Evolutionary conservation across 148 eudicot genomes (phyloP).

Genomic region (Chenopodium suecicum): DNA sequence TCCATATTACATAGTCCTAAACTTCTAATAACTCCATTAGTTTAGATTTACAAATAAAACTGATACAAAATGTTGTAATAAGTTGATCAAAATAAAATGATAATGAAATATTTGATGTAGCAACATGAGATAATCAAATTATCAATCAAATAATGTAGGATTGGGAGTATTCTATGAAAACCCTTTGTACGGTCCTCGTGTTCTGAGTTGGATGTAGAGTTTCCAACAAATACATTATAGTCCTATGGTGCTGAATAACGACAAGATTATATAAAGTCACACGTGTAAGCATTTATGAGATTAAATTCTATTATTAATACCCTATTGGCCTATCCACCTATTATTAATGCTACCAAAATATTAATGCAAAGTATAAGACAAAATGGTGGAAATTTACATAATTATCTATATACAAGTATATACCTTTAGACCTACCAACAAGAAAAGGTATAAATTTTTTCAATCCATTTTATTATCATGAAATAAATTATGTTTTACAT

Average conservation of each 20-base stretch:
- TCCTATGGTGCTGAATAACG: constrained; percentile 15
- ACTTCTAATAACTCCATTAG: too few relatives aligned
- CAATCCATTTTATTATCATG: too few relatives aligned
- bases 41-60: too few relatives aligned
- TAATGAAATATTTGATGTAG: too few relatives aligned
- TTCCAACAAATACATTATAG: background rate
- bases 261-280: constrained; percentile 32
- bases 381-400: background rate
- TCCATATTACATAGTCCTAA: too few relatives aligned
- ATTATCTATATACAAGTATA: background rate
- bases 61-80: too few relatives aligned
- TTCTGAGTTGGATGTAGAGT: constrained; percentile 18
- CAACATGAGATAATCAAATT: too few relatives aligned
- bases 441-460: too few relatives aligned
- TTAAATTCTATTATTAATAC: constrained; percentile 18
- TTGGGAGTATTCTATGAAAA: background rate
- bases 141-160: background rate
- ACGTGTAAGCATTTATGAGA: constrained; percentile 34
- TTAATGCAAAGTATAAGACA: background rate
- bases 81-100: too few relatives aligned
- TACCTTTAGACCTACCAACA: background rate
- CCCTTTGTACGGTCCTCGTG: constrained; percentile 10
- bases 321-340: constrained; percentile 2
- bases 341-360: background rate
- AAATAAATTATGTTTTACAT: too few relatives aligned